Conservation (phyloP, 805 yeast species). For the Cyberlindnera veronae region DNA sequence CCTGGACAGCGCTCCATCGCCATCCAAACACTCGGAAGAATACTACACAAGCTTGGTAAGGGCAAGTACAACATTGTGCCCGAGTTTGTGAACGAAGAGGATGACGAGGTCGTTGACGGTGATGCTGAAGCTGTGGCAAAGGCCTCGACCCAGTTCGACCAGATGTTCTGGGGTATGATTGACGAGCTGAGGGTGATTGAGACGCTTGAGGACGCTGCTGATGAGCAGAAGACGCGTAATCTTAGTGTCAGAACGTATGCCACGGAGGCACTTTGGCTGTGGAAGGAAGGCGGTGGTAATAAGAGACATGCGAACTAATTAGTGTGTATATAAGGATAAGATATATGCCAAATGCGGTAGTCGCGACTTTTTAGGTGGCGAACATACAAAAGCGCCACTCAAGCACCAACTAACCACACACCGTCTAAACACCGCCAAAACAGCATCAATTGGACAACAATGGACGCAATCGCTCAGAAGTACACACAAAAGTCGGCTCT, state of each 20-base stretch:
- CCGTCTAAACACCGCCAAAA: constrained; percentile 1
- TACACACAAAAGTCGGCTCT: constrained; percentile 19
- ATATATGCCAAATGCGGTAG: no score
- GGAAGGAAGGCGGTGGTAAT: constrained; percentile 55
- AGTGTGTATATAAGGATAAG: no score
- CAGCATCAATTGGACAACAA: constrained; percentile 1
- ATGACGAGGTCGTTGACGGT: constrained; percentile 17
- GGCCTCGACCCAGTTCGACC: constrained; percentile 32
- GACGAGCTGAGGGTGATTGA: constrained; percentile 61
- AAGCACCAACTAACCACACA: constrained; percentile 1
- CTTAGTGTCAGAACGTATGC: constrained; percentile 80
- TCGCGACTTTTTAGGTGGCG: background rate
- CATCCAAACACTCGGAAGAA: constrained; percentile 81
- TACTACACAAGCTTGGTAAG: constrained; percentile 73
- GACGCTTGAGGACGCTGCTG: constrained; percentile 62
- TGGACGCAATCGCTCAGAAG: constrained; percentile 26
- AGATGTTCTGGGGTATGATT: constrained; percentile 67
- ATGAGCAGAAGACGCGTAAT: constrained; percentile 59
- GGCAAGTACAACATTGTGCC: constrained; percentile 54
- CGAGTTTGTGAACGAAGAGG: constrained; percentile 34
- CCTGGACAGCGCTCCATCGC: constrained; percentile 87
- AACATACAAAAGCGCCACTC: constrained; percentile 3
- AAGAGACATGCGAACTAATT: constrained; percentile 27
- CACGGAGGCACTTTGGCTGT: constrained; percentile 85
- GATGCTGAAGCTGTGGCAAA: constrained; percentile 34